Percentiles rank a stretch among this genome's conserved stretches.
These are phyloP conservation scores for Myxozyma mucilagina DNA, from an alignment of 805 yeast genomes.

Conservation along the genomic window DNA sequence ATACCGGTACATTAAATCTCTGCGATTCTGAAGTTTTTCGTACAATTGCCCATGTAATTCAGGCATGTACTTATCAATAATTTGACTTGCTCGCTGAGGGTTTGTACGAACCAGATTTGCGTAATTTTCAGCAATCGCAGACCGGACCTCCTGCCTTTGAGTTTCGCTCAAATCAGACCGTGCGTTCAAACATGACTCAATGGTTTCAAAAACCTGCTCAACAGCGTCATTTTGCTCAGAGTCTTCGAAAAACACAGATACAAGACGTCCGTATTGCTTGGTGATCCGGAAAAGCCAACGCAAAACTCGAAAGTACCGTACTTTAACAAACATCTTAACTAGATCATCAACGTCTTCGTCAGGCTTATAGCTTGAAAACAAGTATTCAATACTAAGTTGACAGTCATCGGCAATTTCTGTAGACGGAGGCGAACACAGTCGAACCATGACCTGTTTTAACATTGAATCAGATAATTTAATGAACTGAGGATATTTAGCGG, in stretches of 20 bases:
- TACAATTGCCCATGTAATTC: slow-evolving; percentile 26
- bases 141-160: slow-evolving; percentile 23
- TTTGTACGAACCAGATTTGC: slow-evolving; percentile 27
- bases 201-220: slow-evolving; percentile 29
- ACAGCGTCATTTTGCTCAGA: slow-evolving; percentile 4
- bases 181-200: slow-evolving; percentile 27
- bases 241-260: slow-evolving; percentile 37
- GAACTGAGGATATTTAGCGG: slow-evolving; percentile 83
- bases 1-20: slow-evolving; percentile 25
- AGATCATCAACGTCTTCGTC: slow-evolving; percentile 47
- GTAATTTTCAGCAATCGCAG: slow-evolving; percentile 19
- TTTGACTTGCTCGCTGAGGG: slow-evolving; percentile 23
- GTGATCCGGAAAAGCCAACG: slow-evolving; percentile 57
- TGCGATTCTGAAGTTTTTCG: slow-evolving; percentile 17
- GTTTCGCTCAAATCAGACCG: slow-evolving; percentile 17
- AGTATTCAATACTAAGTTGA: slow-evolving; percentile 72
- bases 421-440: slow-evolving; percentile 49
- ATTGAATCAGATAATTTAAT: slow-evolving; percentile 65
- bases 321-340: slow-evolving; percentile 53
- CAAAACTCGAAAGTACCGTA: slow-evolving; percentile 60
- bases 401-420: slow-evolving; percentile 53
- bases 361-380: slow-evolving; percentile 68
- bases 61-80: slow-evolving; percentile 25
- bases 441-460: slow-evolving; percentile 50
- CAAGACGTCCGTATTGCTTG: slow-evolving; percentile 52